Conservation (phyloP, 176 grass and related monocot genomes). For the Hsuehochloa calcarea region DNA sequence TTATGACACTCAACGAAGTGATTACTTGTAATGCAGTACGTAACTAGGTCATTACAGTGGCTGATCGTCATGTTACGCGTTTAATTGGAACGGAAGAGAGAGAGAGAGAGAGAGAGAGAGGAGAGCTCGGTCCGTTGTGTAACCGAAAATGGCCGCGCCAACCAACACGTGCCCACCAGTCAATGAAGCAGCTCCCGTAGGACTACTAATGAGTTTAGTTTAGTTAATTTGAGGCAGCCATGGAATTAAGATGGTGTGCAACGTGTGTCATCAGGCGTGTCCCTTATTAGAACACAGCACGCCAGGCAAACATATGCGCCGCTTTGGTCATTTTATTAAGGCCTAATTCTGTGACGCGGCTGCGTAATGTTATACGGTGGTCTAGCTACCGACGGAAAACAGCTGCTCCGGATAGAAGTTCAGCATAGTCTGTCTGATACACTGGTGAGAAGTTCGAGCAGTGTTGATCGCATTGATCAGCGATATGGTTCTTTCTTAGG, state of each 20-base stretch:
- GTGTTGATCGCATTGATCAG: neutral
- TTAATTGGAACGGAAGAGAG: conserved; percentile 13
- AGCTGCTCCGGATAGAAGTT: neutral
- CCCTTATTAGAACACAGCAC: neutral
- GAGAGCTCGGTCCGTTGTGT: conserved; percentile 11
- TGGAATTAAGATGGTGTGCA: neutral
- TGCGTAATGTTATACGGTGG: neutral
- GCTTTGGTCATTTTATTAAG: neutral
- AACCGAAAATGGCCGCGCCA: conserved; percentile 9
- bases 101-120: neutral
- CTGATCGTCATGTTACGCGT: conserved; percentile 16
- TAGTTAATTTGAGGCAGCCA: conserved; percentile 3
- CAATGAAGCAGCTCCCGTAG: conserved; percentile 1
- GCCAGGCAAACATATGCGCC: neutral
- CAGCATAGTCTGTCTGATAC: no score
- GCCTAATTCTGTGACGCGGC: neutral
- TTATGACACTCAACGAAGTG: neutral
- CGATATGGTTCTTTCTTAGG: neutral
- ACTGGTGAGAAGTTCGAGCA: no score
- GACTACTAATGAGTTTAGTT: neutral
- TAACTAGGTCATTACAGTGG: neutral
- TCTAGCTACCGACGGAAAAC: no score
- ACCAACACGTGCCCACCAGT: neutral
- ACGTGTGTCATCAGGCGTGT: conserved; percentile 14
- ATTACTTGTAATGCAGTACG: neutral